Conservation (phyloP, 148 eudicot species). For the Heliamphora exappendiculata region DNA sequence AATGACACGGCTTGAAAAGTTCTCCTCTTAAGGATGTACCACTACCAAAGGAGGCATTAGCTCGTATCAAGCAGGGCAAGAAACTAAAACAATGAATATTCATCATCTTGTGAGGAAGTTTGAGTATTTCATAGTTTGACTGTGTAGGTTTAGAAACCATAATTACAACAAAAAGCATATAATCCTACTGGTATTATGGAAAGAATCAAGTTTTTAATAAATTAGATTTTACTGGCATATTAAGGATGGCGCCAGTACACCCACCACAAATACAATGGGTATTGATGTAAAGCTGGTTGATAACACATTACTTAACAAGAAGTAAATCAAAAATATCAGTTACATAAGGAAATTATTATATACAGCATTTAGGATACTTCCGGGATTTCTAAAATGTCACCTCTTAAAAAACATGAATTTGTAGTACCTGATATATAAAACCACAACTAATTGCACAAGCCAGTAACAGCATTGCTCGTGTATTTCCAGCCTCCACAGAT, state of each 20-base stretch:
- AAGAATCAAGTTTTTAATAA: background rate
- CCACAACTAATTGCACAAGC: constrained; percentile 75
- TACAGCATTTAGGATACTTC: background rate
- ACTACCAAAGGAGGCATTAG: background rate
- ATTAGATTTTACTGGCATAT: background rate
- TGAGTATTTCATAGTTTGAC: background rate
- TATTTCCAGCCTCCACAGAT: constrained; percentile 55
- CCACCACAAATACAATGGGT: background rate
- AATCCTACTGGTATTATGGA: background rate
- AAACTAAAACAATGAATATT: background rate
- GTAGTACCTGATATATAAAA: constrained; percentile 65
- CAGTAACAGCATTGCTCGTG: constrained; percentile 53
- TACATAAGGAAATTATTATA: background rate
- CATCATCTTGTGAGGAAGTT: background rate
- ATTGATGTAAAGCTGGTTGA: background rate
- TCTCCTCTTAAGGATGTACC: background rate
- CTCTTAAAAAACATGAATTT: background rate
- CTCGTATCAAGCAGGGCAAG: background rate
- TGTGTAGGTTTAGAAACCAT: background rate
- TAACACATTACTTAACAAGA: background rate
- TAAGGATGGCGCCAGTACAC: background rate
- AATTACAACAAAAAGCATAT: background rate
- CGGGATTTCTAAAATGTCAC: background rate
- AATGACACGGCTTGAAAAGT: background rate
- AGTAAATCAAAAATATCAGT: background rate